These are phyloP conservation scores for Hemileccinum impolitum DNA, from an alignment of 768 basidiomycete species.

Conservation along the genomic window DNA sequence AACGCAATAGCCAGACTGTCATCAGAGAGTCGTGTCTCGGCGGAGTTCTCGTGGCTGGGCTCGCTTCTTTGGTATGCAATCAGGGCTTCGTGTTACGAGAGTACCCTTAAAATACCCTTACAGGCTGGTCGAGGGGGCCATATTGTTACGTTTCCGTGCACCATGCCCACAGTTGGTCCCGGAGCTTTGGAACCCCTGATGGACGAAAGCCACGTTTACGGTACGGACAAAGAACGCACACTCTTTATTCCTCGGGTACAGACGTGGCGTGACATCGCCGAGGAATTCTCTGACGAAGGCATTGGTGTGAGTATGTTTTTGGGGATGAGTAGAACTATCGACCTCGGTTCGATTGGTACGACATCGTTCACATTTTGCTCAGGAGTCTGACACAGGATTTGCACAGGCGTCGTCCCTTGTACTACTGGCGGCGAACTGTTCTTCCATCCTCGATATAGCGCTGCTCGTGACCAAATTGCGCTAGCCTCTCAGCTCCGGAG, in stretches of 20 bases:
- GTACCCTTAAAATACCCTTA: constrained; percentile 7
- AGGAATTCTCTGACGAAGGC: constrained; percentile 86
- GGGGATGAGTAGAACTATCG: constrained; percentile 74
- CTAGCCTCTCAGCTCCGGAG: constrained; percentile 76
- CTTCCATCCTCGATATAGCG: constrained; percentile 88
- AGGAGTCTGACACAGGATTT: constrained; percentile 3
- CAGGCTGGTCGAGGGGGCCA: constrained; percentile 76
- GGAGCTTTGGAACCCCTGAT: constrained; percentile 60
- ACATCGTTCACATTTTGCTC: constrained; percentile 4
- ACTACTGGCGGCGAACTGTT: constrained; percentile 88
- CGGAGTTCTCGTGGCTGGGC: constrained; percentile 66
- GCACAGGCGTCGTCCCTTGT: constrained; percentile 57
- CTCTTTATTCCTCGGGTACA: constrained; percentile 78
- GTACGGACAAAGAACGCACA: constrained; percentile 81
- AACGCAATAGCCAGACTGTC: constrained; percentile 50
- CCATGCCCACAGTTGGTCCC: constrained; percentile 65
- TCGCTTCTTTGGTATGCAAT: constrained; percentile 65
- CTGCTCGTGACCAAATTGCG: constrained; percentile 56
- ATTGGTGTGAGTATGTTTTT: constrained; percentile 90
- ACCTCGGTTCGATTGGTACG: constrained; percentile 82
- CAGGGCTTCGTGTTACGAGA: constrained; percentile 11
- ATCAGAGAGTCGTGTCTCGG: constrained; percentile 67
- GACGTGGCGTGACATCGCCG: constrained; percentile 78
- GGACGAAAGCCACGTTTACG: constrained; percentile 66
- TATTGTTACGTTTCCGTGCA: constrained; percentile 65